A percentile compares a stretch with the other conserved stretches of the same genome.
These are phyloP conservation scores for Fusarium lyarnte DNA, from an alignment of 2,329 filamentous ascomycete genomes.

Conservation along the genomic window DNA sequence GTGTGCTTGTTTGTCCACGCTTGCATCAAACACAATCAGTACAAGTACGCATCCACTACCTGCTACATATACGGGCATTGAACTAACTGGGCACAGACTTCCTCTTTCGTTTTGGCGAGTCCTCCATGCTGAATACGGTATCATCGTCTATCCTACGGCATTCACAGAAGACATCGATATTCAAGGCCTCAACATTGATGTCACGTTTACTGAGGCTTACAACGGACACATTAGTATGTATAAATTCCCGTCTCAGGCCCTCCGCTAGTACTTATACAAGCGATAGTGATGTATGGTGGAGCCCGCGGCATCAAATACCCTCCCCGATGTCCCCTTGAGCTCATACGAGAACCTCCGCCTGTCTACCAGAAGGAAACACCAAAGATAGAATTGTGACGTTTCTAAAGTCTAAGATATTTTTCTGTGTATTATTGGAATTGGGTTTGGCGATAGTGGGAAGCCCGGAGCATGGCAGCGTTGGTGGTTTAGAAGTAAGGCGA, in stretches of 20 bases:
- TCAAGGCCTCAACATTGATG: slow-evolving; percentile 45
- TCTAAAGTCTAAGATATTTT: neutral
- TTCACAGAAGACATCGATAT: slow-evolving; percentile 50
- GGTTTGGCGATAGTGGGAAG: slow-evolving; percentile 2
- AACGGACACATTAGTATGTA: slow-evolving; percentile 49
- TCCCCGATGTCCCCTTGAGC: slow-evolving; percentile 52
- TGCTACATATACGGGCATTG: neutral
- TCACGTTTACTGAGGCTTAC: slow-evolving; percentile 52
- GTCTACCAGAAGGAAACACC: slow-evolving; percentile 45
- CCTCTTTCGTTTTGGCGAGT: slow-evolving; percentile 52
- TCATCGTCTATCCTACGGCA: slow-evolving; percentile 53
- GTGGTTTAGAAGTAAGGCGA: slow-evolving; percentile 1
- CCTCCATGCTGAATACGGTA: slow-evolving; percentile 52
- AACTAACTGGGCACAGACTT: slow-evolving; percentile 39
- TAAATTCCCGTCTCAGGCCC: neutral
- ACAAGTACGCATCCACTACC: slow-evolving; percentile 42
- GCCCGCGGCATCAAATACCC: slow-evolving; percentile 43
- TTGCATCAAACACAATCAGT: slow-evolving; percentile 51
- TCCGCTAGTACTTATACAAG: slow-evolving; percentile 2
- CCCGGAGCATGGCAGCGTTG: slow-evolving; percentile 10
- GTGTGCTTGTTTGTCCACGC: slow-evolving; percentile 53
- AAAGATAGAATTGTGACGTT: slow-evolving; percentile 3
- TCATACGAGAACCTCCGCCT: slow-evolving; percentile 51
- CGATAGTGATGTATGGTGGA: slow-evolving; percentile 49
- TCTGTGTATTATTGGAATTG: slow-evolving; percentile 9